phyloP scores from a whole-genome alignment of 2,329 filamentous ascomycete species.

The Nothopassalora personata region DNA sequence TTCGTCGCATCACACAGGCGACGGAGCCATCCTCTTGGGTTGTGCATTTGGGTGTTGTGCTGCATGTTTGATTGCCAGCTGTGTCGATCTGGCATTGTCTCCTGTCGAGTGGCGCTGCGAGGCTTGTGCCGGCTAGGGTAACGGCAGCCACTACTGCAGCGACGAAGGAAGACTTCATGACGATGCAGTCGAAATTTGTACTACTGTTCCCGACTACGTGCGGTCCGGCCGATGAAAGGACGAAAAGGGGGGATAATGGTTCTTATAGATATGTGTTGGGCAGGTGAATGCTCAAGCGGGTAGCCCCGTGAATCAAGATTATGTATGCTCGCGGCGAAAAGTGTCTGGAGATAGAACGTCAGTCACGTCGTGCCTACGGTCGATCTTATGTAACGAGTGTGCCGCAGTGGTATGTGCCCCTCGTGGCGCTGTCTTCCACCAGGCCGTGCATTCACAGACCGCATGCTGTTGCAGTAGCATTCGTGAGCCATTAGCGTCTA shows the following conservation, averaged over 20 bases:
- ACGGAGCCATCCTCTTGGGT: not conserved
- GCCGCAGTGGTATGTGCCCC: not conserved
- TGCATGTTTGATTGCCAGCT: conserved; percentile 2
- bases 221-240: not conserved
- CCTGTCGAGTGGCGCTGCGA: conserved; percentile 6
- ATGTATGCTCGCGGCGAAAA: not conserved
- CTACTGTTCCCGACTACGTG: not conserved
- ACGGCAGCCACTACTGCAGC: conserved; percentile 9
- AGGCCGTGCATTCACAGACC: not conserved
- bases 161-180: conserved; percentile 12
- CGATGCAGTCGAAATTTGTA: not conserved
- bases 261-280: not conserved
- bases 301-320: not conserved
- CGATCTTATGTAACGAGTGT: not conserved
- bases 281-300: not conserved
- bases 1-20: not conserved
- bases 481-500: not conserved
- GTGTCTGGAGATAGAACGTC: not conserved
- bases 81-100: conserved; percentile 14
- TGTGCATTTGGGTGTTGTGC: not conserved
- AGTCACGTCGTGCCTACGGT: not conserved
- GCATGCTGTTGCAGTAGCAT: not conserved
- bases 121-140: conserved; percentile 5
- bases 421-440: not conserved
- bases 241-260: not conserved